Base-by-base conservation (phyloP, 352 stramenopile species). In the Elongisporangium anandrum region DNA sequence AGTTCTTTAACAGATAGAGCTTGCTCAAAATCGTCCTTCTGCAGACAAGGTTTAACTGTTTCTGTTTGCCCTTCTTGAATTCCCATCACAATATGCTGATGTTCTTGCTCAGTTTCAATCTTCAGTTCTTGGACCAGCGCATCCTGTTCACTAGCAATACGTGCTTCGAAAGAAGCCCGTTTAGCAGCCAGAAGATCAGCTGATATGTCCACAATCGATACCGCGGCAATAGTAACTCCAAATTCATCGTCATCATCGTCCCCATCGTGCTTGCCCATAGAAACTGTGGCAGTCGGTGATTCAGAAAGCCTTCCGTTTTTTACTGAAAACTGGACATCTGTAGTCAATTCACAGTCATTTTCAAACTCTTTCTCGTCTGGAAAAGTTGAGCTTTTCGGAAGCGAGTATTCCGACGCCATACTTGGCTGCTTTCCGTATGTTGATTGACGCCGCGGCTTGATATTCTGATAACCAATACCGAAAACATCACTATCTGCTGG, bases 381-480 rank as follows among this genome's bases (percentile, higher is more conserved):
- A 22, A 90, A 88, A 6, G 65, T 58, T 20, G 72, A 64, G 2
- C 61, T 67, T 17, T 56, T 79, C 10, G 66, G 26, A 3, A 90
- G 34, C 0, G 68, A 67, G 39, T 81, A 84, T 17, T 55, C 45
- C 16, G 34, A 45, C 4, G n/a, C 5, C 10, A 45, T 9, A 15
- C n/a, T n/a, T 45, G 34, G 34, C 12, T 45, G 34, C 17, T 45
- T 45, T 45, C 34, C 34, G 17, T 15, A 45, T 45, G 10, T 45
- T 45, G 34, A 45, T 12, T 45, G 34, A 12, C 34, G 34, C 16
- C 34, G 34, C 34, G 34, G 34, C 15, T 65, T 59, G 48, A 81
- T 15, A 51, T 63, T 88, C 41, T 83, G 73, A 53, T 91, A 91
- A 3, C 69, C 68, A 59, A 91, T 91, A 0, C 79, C 81, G 58